Base-by-base conservation (phyloP, 768 basidiomycete genomes). In the Lentinula detonsa region DNA sequence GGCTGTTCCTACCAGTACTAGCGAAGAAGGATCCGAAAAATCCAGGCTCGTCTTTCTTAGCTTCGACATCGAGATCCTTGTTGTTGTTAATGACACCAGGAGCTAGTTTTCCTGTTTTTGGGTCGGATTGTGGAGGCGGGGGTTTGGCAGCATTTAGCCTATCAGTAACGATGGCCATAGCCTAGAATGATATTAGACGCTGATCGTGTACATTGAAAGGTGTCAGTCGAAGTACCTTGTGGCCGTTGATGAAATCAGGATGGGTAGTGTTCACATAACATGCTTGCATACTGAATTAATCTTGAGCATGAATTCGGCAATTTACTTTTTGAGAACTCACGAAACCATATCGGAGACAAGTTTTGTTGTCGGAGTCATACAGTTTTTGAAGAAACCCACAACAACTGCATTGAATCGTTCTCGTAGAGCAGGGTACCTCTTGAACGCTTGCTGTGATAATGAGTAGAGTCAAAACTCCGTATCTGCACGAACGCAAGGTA, bases 181-280 rank as follows among this genome's bases (percentile, higher is more conserved):
- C 97, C 89, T 91, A 64, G 5, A 56, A 60, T 62, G n/a, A 39
- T n/a, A 62, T 49, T 59, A 59, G 51, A 15, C 6, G 23, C 2
- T 43, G 11, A 56, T 23, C 15, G 1, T 18, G 21, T 16, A 0
- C 28, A 28, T n/a, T 39, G 53, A 18, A 15, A 40, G 3, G 3
- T 40, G 4, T 13, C n/a, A 8, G 37, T 9, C 7, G 13, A 15
- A 53, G 2, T 59, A 81, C 90, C 76, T 90, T 95, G 77, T 99
- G 96, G 23, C 97, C 97, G 63, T 87, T 91, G 70, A 99, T 84
- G 77, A 99, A 98, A 75, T 99, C 97, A 1, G 97, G 97, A 71
- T 99, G 97, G 1, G 96, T 98, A 13, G 97, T 98, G 77, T 99
- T 99, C 68, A 99, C 90, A 71, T 98, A 99, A 72, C 94, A 96